Evolutionary conservation across 306 rosid species (phyloP).

Genomic region (Prinsepia uniflora): DNA sequence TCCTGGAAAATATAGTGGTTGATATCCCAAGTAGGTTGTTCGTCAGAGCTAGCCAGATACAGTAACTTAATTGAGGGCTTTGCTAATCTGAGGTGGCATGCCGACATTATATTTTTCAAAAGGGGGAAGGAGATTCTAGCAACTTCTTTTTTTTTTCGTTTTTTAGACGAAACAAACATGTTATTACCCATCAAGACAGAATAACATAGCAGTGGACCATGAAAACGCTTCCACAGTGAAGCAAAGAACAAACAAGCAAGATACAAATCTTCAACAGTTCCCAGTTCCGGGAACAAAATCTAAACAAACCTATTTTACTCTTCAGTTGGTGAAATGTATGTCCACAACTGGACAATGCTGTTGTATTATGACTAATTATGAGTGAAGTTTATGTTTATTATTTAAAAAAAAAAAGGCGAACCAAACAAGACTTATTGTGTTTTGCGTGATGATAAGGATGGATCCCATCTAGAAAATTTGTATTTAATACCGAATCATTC

Average conservation of each 20-base stretch:
- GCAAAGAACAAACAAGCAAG: too few species aligned
- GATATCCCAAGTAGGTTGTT: neutral
- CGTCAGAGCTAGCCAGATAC: neutral
- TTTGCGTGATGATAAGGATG: neutral
- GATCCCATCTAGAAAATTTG: neutral
- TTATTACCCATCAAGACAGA: neutral
- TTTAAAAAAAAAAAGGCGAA: neutral
- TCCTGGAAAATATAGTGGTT: neutral
- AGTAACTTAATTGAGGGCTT: neutral
- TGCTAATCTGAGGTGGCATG: neutral
- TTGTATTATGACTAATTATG: neutral
- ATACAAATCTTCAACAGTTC: too few species aligned
- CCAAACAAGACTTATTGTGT: neutral
- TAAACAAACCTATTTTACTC: neutral
- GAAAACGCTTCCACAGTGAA: neutral
- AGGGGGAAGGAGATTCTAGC: too few species aligned
- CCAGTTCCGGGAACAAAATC: neutral
- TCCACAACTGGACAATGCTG: neutral
- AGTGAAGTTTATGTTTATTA: neutral
- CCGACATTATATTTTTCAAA: neutral
- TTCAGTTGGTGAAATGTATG: neutral
- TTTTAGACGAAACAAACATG: neutral
- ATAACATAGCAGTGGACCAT: neutral
- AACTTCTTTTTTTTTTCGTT: too few species aligned
- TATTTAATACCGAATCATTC: neutral